Percentiles rank a stretch among this genome's conserved stretches.
Evolutionary conservation across 257 asterid genomes (phyloP).

Genomic region (Scutellaria minor): DNA sequence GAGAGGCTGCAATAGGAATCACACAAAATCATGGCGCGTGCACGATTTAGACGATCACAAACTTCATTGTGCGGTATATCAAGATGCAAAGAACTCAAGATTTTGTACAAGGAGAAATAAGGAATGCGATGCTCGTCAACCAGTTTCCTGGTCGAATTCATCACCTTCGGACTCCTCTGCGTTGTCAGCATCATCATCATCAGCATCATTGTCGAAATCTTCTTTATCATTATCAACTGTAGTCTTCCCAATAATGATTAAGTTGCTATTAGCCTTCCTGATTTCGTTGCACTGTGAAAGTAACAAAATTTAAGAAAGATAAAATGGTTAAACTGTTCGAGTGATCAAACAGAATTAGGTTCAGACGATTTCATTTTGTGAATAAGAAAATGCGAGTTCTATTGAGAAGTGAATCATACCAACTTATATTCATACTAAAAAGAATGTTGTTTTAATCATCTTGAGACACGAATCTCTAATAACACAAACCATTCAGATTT

Average conservation of each 20-base stretch:
- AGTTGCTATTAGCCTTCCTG: slow-evolving; percentile 68
- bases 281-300: slow-evolving; percentile 71
- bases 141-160: slow-evolving; percentile 94
- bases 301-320: background rate
- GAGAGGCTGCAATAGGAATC: background rate
- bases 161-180: slow-evolving; percentile 94
- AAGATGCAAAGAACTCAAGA: background rate
- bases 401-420: background rate
- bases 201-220: slow-evolving; percentile 85
- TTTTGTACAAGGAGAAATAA: slow-evolving; percentile 1
- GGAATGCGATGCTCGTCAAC: slow-evolving; percentile 42
- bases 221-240: slow-evolving; percentile 75
- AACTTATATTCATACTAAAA: background rate
- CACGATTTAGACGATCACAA: background rate
- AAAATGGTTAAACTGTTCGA: background rate
- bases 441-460: background rate
- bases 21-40: background rate
- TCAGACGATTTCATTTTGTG: background rate
- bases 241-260: slow-evolving; percentile 70
- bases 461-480: background rate
- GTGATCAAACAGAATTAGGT: background rate
- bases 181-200: slow-evolving; percentile 89
- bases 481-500: background rate
- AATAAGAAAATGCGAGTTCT: background rate
- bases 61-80: background rate